Evolutionary conservation across 352 stramenopile genomes (phyloP), one percentile per base, ranked within the genome.

Genomic region (Phytopythium litorale): DNA sequence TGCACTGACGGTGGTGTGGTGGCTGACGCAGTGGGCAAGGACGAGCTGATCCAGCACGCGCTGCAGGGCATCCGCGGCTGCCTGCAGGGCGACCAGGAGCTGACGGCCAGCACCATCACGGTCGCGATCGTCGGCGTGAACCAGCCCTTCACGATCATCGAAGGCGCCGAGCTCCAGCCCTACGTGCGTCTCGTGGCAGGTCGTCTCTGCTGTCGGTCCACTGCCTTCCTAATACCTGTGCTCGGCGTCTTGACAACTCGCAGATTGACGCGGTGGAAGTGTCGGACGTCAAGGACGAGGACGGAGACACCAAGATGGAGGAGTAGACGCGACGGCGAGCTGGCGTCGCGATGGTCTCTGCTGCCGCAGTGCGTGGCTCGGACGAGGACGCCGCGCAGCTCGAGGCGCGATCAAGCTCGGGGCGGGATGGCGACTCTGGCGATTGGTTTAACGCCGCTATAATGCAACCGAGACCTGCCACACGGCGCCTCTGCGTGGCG

Each of bases 31-130:
- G 87, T 92, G 65, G 73, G 69, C 65, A 87, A 89, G 65, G 97
- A 99, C 64, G 96, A 99, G 58, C 84, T 99, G 54, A 99, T 99
- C 68, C 97, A 99, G 73, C 98, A 99, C 81, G 97, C 96, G 35
- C 75, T 99, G 43, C 96, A 98, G 72, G 97, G 94, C 3, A 83
- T 99, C 62, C 91, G 96, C 37, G 97, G 96, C 67, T 99, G 95
- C 66, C 89, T 99, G n/a, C 87, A 95, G 62, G 94, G 92, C 42
- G 95, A 99, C 78, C 92, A 95, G 73, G 96, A 99, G 63, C 80
- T 99, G 53, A 98, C 92, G 45, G 80, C 80, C 40, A 92, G 92
- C 51, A 99, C 96, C 80, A 86, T 96, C 37, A 91, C 87, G 54
- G 86, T 99, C 67, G 91, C 88, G 2, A 78, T 99, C 68, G 92